phyloP scores from a whole-genome alignment of 805 yeast species.

The Wickerhamomyces mucosus region DNA sequence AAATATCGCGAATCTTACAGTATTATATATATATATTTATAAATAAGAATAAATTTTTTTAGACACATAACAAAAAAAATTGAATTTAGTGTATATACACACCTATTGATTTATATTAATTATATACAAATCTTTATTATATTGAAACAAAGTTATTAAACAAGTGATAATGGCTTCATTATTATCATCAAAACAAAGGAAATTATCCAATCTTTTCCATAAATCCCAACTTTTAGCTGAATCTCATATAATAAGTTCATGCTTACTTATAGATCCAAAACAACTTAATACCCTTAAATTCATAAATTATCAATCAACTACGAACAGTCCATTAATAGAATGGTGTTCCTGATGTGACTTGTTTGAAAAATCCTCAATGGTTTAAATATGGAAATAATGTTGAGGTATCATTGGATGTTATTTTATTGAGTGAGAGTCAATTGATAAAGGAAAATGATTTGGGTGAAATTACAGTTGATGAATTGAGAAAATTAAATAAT shows the following conservation, averaged over 20 bases:
- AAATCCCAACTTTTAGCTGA: conserved; percentile 7
- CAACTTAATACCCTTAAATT: conserved; percentile 5
- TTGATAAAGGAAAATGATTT: conserved; percentile 16
- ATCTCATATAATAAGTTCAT: conserved; percentile 1
- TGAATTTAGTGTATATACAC: too few relatives aligned
- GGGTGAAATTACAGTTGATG: conserved; percentile 1
- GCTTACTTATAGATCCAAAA: conserved; percentile 8
- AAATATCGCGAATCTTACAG: too few relatives aligned
- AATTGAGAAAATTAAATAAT: conserved; percentile 13
- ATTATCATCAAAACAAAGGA: conserved; percentile 9
- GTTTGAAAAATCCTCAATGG: conserved; percentile 20
- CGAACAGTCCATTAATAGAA: conserved; percentile 15
- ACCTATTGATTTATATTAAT: too few relatives aligned
- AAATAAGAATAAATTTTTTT: too few relatives aligned
- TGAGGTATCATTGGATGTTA: conserved; percentile 24
- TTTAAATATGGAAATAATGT: conserved; percentile 12
- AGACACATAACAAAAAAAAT: too few relatives aligned
- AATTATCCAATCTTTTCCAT: conserved; percentile 10
- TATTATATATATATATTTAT: too few relatives aligned
- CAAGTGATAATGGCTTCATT: too few relatives aligned
- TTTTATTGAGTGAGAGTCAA: conserved; percentile 23
- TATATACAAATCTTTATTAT: too few relatives aligned
- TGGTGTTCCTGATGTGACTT: conserved; percentile 23
- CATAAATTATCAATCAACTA: conserved; percentile 11
- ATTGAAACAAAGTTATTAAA: too few relatives aligned